Conservation (phyloP, 805 yeast genomes). For the Isabelozyma heimii region DNA sequence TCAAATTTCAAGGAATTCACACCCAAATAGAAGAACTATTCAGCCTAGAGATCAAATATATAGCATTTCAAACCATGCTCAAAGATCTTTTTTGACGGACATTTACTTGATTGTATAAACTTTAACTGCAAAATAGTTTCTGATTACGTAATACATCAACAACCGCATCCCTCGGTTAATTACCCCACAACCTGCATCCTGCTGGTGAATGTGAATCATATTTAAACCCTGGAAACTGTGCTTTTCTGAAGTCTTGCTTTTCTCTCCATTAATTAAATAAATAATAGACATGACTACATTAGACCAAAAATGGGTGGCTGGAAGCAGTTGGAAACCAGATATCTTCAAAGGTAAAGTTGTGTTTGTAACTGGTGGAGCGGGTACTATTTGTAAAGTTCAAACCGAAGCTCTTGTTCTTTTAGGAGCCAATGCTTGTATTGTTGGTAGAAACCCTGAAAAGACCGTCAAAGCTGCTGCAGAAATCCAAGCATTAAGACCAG, state of each 20-base stretch:
- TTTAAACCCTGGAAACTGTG: background rate
- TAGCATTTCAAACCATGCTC: too few species aligned
- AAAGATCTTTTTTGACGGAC: too few species aligned
- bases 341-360: conserved; percentile 82
- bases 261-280: background rate
- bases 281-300: conserved; percentile 23
- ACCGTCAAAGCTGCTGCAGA: conserved; percentile 69
- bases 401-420: conserved; percentile 77
- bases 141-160: too few species aligned
- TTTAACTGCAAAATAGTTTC: too few species aligned
- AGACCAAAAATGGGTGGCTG: conserved; percentile 27
- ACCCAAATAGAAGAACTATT: too few species aligned
- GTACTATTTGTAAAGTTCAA: conserved; percentile 91
- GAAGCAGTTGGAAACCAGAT: conserved; percentile 49
- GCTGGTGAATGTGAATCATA: too few species aligned
- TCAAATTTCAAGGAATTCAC: too few species aligned
- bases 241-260: background rate
- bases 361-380: conserved; percentile 94
- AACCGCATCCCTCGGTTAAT: too few species aligned
- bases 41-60: too few species aligned
- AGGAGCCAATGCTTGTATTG: conserved; percentile 84
- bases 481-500: conserved; percentile 53
- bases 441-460: conserved; percentile 72
- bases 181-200: too few species aligned
- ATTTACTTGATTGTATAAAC: too few species aligned